Evolutionary conservation across 805 yeast genomes (phyloP).

Genomic region (Blastobotrys robertii): DNA sequence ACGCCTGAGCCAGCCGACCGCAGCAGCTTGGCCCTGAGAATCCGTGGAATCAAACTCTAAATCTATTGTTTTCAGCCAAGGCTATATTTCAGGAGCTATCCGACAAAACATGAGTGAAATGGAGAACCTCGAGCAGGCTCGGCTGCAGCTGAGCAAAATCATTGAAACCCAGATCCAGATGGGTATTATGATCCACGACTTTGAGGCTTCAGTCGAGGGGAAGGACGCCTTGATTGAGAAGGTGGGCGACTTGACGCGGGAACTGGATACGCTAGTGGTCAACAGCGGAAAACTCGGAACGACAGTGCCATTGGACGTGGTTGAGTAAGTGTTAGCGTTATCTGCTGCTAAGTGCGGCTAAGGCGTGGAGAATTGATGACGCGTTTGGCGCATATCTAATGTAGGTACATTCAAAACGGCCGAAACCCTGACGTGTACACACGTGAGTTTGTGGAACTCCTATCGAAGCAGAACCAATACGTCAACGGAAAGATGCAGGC

Average conservation of each 20-base stretch:
- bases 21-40: conserved; percentile 1
- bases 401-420: conserved; percentile 82
- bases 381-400: too few relatives aligned
- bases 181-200: conserved; percentile 89
- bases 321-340: conserved; percentile 7
- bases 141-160: conserved; percentile 38
- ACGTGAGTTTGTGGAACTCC: conserved; percentile 89
- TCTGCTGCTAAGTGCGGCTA: too few relatives aligned
- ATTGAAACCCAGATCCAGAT: conserved; percentile 79
- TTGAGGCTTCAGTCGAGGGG: conserved; percentile 79
- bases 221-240: conserved; percentile 42
- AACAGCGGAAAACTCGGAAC: conserved; percentile 9
- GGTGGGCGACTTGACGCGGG: conserved; percentile 13
- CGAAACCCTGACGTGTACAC: conserved; percentile 96
- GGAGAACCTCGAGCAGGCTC: conserved; percentile 7
- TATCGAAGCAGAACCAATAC: conserved; percentile 81
- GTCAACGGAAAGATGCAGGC: conserved; percentile 78
- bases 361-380: too few relatives aligned
- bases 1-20: neutral
- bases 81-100: neutral
- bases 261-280: conserved; percentile 9
- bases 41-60: neutral
- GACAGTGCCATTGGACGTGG: conserved; percentile 18
- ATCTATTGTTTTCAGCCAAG: neutral
- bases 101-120: conserved; percentile 4